Evolutionary conservation across 2,329 filamentous ascomycete species (phyloP).

Genomic region (Ceratocystis lukuohia): DNA sequence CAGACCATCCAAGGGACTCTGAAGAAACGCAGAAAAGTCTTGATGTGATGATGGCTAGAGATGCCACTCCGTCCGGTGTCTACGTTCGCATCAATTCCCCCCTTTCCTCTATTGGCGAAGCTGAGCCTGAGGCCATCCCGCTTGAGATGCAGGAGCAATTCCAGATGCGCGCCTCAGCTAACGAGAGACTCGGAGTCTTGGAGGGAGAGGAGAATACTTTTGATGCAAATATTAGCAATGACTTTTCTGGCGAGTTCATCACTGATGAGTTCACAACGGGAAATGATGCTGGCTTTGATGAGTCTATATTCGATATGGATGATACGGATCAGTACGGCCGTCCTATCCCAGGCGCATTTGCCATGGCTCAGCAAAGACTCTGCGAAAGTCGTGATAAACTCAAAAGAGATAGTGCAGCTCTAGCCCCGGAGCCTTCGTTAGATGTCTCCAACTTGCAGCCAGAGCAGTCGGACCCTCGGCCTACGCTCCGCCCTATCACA

Average conservation of each 20-base stretch:
- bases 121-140: constrained; percentile 26
- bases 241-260: constrained; percentile 34
- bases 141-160: constrained; percentile 19
- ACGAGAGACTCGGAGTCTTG: constrained; percentile 9
- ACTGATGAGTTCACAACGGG: constrained; percentile 27
- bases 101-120: constrained; percentile 32
- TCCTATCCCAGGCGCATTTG: constrained; percentile 45
- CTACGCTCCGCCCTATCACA: constrained; percentile 7
- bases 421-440: background rate
- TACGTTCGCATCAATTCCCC: constrained; percentile 22
- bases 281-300: constrained; percentile 50
- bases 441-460: background rate
- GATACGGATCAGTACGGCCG: constrained; percentile 50
- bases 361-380: constrained; percentile 33
- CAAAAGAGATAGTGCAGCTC: background rate
- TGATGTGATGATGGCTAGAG: background rate
- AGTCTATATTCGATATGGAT: constrained; percentile 58
- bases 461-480: background rate
- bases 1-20: background rate
- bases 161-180: constrained; percentile 15
- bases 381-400: constrained; percentile 14
- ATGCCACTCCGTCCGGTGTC: constrained; percentile 8
- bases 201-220: constrained; percentile 55
- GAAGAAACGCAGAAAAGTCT: background rate
- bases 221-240: constrained; percentile 38